These are phyloP conservation scores for Schizophyllum amplum DNA, from an alignment of 1,284 basidiomycete species.

Conservation along the genomic window DNA sequence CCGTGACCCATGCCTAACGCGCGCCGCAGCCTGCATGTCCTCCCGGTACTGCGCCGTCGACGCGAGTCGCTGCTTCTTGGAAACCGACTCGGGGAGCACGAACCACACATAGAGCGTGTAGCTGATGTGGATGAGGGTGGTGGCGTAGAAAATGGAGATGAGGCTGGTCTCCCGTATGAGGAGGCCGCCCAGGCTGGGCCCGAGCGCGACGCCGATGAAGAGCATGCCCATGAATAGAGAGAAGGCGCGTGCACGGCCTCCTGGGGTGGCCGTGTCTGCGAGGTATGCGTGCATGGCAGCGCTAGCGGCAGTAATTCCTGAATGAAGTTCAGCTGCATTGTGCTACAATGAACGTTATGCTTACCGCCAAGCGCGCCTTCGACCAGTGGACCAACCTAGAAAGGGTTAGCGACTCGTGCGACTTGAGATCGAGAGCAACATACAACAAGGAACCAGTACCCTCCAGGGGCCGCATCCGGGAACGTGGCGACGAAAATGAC, in stretches of 20 bases:
- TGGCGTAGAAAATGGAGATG: not conserved
- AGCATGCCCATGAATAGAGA: constrained; percentile 57
- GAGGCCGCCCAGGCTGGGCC: constrained; percentile 64
- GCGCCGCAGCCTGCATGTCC: constrained; percentile 7
- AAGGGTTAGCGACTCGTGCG: not conserved
- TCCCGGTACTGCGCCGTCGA: constrained; percentile 25
- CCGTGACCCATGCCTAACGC: constrained; percentile 6
- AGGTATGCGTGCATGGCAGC: constrained; percentile 59
- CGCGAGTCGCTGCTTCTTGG: constrained; percentile 28
- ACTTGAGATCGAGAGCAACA: not conserved
- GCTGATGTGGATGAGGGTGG: constrained; percentile 16
- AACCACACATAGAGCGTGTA: constrained; percentile 47
- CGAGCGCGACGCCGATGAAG: constrained; percentile 64
- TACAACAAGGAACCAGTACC: constrained; percentile 73
- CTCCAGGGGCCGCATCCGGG: constrained; percentile 59
- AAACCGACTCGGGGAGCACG: constrained; percentile 72
- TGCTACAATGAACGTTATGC: constrained; percentile 1
- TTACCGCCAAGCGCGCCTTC: constrained; percentile 77
- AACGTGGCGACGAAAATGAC: constrained; percentile 62
- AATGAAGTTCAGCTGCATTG: not conserved
- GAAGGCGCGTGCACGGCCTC: constrained; percentile 38
- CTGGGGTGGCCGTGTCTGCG: constrained; percentile 47
- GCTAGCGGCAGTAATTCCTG: constrained; percentile 42
- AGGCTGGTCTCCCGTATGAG: constrained; percentile 51
- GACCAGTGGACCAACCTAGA: constrained; percentile 47